Percentiles rank a stretch among this genome's conserved stretches.
Evolutionary conservation across 1,284 basidiomycete species (phyloP).

Genomic region (Cerrena zonata): DNA sequence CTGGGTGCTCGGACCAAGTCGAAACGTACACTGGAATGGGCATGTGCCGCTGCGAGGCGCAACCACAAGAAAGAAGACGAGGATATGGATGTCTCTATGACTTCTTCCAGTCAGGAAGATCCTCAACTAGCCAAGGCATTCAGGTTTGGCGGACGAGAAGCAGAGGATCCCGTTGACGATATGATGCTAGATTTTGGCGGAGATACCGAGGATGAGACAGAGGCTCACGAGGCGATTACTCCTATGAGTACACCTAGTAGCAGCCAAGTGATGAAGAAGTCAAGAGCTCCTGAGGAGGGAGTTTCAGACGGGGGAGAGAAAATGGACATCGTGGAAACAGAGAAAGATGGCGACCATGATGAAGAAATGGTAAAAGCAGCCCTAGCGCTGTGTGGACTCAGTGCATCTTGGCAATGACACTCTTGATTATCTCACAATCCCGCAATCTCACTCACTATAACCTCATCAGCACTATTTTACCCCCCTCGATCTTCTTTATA

Average conservation of each 20-base stretch:
- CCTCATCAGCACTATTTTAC: too few species aligned
- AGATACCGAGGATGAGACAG: slow-evolving; percentile 31
- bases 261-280: slow-evolving; percentile 3
- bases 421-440: neutral
- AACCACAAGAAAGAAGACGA: slow-evolving; percentile 13
- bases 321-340: neutral
- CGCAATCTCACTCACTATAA: too few species aligned
- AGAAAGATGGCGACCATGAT: slow-evolving; percentile 30
- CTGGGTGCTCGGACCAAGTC: slow-evolving; percentile 18
- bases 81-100: slow-evolving; percentile 19
- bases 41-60: slow-evolving; percentile 53
- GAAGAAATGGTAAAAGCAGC: slow-evolving; percentile 64
- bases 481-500: too few species aligned
- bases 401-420: slow-evolving; percentile 15
- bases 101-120: neutral
- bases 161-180: slow-evolving; percentile 29
- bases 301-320: neutral
- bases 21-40: slow-evolving; percentile 63
- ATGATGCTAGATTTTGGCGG: slow-evolving; percentile 20
- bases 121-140: neutral
- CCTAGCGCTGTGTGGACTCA: slow-evolving; percentile 54
- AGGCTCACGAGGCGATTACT: slow-evolving; percentile 34
- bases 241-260: slow-evolving; percentile 31
- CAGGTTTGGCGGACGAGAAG: slow-evolving; percentile 12
- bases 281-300: neutral